These are phyloP conservation scores for Trebouxia sp. DNA, from an alignment of 139 green algal species.

Conservation along the genomic window DNA sequence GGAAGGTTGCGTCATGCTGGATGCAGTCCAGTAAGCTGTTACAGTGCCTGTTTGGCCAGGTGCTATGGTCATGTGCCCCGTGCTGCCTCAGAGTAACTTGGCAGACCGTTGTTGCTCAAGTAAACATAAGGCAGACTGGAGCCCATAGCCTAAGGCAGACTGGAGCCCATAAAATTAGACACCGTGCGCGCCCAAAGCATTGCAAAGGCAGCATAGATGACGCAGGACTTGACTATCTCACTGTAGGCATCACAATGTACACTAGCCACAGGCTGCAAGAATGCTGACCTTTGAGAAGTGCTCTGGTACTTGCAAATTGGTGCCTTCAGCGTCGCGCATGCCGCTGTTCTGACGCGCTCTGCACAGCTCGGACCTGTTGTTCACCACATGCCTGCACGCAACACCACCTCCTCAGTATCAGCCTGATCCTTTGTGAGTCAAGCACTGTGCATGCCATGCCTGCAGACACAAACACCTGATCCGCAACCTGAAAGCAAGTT, in stretches of 20 bases:
- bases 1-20: too few species aligned
- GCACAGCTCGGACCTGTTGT: constrained; percentile 52
- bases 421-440: not conserved
- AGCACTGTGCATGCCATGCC: not conserved
- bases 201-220: not conserved
- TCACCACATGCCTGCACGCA: constrained; percentile 44
- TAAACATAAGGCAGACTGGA: too few species aligned
- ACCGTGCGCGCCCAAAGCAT: too few species aligned
- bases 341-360: constrained; percentile 49
- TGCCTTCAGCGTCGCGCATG: constrained; percentile 48
- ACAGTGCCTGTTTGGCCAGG: too few species aligned
- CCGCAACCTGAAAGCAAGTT: not conserved
- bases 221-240: not conserved
- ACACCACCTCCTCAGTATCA: not conserved
- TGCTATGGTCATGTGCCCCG: too few species aligned
- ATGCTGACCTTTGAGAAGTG: constrained; percentile 49
- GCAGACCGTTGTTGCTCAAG: too few species aligned
- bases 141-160: not conserved
- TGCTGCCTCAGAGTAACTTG: too few species aligned
- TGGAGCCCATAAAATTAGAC: not conserved
- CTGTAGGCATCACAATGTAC: not conserved
- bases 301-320: constrained; percentile 52
- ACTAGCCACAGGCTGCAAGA: too few species aligned
- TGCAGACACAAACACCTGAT: not conserved
- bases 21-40: too few species aligned